phyloP scores from a whole-genome alignment of 257 asterid genomes.

The Capsicum pubescens region DNA sequence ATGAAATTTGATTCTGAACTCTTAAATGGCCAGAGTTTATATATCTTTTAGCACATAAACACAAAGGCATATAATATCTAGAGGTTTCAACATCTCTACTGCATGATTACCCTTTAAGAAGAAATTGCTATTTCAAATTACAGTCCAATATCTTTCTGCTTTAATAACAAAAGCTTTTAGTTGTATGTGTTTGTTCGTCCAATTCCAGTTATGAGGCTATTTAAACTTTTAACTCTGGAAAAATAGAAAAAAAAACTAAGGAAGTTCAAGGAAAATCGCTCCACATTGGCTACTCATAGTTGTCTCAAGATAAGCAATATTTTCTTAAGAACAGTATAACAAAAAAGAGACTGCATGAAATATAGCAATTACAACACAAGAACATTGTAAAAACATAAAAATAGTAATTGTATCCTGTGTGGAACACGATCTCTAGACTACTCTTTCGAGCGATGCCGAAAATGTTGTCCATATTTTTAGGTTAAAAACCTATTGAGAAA shows the following conservation, averaged over 20 bases:
- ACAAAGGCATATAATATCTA: neutral
- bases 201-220: neutral
- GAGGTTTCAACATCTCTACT: neutral
- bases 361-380: neutral
- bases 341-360: neutral
- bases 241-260: neutral
- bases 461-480: neutral
- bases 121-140: neutral
- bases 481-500: slow-evolving; percentile 3
- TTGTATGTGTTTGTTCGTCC: neutral
- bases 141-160: neutral
- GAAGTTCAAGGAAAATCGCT: neutral
- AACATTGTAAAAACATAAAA: neutral
- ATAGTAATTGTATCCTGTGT: neutral
- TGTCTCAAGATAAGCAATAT: neutral
- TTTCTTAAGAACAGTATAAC: neutral
- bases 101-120: neutral
- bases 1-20: neutral
- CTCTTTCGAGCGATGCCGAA: neutral
- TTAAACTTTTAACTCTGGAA: neutral
- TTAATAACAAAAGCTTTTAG: neutral
- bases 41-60: neutral
- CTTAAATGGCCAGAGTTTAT: neutral
- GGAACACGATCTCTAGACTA: slow-evolving; percentile 4
- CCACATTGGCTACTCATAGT: neutral